Evolutionary conservation across 345 rosid species (phyloP).

Genomic region (Dovyalis caffra): DNA sequence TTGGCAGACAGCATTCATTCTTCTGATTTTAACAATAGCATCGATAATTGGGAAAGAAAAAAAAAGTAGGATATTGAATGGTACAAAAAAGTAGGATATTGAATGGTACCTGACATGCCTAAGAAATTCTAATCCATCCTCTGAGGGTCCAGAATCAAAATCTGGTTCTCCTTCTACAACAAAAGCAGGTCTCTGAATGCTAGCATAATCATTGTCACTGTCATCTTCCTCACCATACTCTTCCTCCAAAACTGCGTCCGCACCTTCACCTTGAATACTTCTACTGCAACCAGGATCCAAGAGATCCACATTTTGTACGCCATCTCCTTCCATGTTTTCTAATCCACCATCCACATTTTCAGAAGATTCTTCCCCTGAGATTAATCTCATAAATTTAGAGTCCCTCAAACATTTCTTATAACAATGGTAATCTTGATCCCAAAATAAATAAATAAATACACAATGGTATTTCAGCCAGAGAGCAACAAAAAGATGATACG

Average conservation of each 20-base stretch:
- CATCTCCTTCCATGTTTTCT: slow-evolving; percentile 23
- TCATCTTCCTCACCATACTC: slow-evolving; percentile 55
- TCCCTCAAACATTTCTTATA: not conserved
- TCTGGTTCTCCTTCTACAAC: slow-evolving; percentile 80
- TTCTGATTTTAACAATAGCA: too few relatives aligned
- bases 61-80: too few relatives aligned
- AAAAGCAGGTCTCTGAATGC: slow-evolving; percentile 86
- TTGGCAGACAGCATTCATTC: too few relatives aligned
- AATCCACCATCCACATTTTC: slow-evolving; percentile 30
- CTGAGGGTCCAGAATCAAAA: slow-evolving; percentile 85
- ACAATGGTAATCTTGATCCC: not conserved
- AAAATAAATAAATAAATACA: not conserved
- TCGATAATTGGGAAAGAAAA: not conserved
- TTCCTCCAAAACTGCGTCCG: slow-evolving; percentile 24
- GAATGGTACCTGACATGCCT: slow-evolving; percentile 78
- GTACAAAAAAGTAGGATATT: slow-evolving; percentile 4
- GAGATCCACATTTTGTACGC: slow-evolving; percentile 19
- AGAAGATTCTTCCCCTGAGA: slow-evolving; percentile 50
- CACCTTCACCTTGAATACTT: slow-evolving; percentile 32
- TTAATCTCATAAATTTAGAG: slow-evolving; percentile 24
- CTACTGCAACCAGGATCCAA: slow-evolving; percentile 20
- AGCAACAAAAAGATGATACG: not conserved
- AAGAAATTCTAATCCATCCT: slow-evolving; percentile 86
- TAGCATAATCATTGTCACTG: slow-evolving; percentile 59
- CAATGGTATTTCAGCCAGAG: not conserved